phyloP scores from a whole-genome alignment of 345 rosid species.

The Carallia brachiata region DNA sequence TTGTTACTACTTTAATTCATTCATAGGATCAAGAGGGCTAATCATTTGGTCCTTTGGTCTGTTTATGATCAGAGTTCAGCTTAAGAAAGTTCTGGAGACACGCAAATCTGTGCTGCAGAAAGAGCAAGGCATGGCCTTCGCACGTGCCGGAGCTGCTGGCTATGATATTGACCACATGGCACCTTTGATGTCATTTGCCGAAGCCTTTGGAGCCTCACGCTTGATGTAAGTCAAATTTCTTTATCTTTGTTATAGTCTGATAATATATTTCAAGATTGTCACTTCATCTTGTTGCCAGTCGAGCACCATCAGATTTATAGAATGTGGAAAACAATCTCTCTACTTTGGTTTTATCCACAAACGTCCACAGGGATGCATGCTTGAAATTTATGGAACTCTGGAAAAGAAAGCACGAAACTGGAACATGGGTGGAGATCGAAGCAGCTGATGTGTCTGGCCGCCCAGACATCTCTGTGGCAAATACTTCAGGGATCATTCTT shows the following conservation, averaged over 20 bases:
- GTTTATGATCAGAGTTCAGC: constrained; percentile 60
- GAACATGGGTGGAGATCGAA: constrained; percentile 91
- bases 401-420: constrained; percentile 93
- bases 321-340: constrained; percentile 2
- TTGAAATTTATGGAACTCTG: constrained; percentile 69
- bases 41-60: not conserved
- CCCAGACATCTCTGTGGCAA: constrained; percentile 52
- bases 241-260: not conserved
- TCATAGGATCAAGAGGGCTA: not conserved
- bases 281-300: not conserved
- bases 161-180: constrained; percentile 76
- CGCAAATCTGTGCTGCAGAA: constrained; percentile 75
- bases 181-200: constrained; percentile 72
- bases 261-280: not conserved
- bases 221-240: constrained; percentile 49
- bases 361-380: constrained; percentile 80
- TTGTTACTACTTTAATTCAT: not conserved
- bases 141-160: constrained; percentile 98
- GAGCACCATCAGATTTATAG: constrained; percentile 8
- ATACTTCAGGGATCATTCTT: constrained; percentile 66
- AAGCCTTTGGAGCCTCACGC: constrained; percentile 86
- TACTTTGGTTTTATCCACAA: constrained; percentile 17
- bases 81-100: constrained; percentile 83
- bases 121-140: constrained; percentile 99
- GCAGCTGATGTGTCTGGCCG: constrained; percentile 60